Conservation (phyloP, 2,329 filamentous ascomycete genomes). For the Onygenales sp. region DNA sequence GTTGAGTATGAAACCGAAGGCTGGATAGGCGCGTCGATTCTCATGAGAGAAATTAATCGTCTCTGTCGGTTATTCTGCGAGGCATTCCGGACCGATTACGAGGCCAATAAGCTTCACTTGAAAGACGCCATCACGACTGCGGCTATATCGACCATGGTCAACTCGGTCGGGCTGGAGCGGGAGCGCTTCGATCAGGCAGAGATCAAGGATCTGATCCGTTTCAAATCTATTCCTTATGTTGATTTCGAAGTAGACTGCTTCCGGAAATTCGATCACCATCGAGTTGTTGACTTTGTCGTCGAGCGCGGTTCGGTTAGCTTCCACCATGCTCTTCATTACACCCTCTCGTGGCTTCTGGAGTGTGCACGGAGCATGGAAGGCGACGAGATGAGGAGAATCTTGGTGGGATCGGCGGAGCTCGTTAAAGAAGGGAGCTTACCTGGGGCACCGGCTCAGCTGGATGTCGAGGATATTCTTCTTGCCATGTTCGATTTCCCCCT, state of each 20-base stretch:
- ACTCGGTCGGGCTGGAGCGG: conserved; percentile 82
- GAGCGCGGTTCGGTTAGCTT: conserved; percentile 91
- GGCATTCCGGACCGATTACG: conserved; percentile 64
- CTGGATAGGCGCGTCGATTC: conserved; percentile 92
- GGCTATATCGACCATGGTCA: conserved; percentile 75
- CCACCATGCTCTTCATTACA: conserved; percentile 93
- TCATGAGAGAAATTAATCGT: conserved; percentile 90
- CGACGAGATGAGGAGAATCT: conserved; percentile 55
- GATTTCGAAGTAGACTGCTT: conserved; percentile 57
- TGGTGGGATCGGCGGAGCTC: conserved; percentile 60
- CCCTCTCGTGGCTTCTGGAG: conserved; percentile 90
- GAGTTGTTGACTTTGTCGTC: conserved; percentile 77
- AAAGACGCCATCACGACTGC: conserved; percentile 58
- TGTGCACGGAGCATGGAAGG: conserved; percentile 67
- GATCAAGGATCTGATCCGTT: conserved; percentile 74
- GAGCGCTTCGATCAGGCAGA: conserved; percentile 77
- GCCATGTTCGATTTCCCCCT: conserved; percentile 88
- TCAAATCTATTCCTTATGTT: conserved; percentile 68
- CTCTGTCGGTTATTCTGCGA: conserved; percentile 82
- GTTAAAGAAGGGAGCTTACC: conserved; percentile 46
- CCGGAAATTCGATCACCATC: conserved; percentile 44
- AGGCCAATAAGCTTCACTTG: conserved; percentile 55
- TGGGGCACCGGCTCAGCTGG: conserved; percentile 42
- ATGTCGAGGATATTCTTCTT: conserved; percentile 70
- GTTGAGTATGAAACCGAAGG: conserved; percentile 97